Evolutionary conservation across 2,329 filamentous ascomycete genomes (phyloP).

Genomic region (Byssothecium circinans): DNA sequence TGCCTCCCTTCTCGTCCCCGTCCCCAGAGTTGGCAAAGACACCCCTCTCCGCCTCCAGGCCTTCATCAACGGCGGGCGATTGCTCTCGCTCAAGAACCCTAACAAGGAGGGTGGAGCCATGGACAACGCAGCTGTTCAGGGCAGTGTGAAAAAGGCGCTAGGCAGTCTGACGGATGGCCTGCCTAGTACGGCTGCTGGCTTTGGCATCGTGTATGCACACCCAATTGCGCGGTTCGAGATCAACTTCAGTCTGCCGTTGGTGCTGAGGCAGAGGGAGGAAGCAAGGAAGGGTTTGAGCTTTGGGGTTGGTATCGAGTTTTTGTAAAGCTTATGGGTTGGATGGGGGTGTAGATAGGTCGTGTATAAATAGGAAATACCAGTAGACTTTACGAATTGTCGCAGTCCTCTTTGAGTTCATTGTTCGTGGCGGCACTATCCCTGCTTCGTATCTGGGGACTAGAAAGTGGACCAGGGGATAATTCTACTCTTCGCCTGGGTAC

Average conservation of each 20-base stretch:
- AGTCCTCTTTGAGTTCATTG: too few relatives aligned
- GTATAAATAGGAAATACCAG: background rate
- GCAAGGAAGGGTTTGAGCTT: conserved; percentile 89
- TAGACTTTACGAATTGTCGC: background rate
- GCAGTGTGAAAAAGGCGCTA: conserved; percentile 64
- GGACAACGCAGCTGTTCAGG: conserved; percentile 54
- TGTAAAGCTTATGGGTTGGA: conserved; percentile 58
- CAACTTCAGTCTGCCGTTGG: conserved; percentile 88
- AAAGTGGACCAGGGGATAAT: too few relatives aligned
- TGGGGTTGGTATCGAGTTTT: conserved; percentile 93
- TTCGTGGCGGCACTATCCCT: too few relatives aligned
- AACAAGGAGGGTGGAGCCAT: conserved; percentile 49
- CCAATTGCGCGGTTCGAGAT: conserved; percentile 91
- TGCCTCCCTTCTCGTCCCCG: conserved; percentile 79
- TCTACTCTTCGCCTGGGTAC: too few relatives aligned
- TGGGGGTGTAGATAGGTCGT: background rate
- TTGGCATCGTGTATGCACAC: conserved; percentile 93
- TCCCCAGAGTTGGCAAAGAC: conserved; percentile 79
- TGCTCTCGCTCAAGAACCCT: conserved; percentile 69
- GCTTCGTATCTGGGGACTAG: too few relatives aligned
- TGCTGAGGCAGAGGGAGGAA: conserved; percentile 80
- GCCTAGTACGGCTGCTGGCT: conserved; percentile 82
- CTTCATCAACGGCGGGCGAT: conserved; percentile 86
- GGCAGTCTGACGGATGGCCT: conserved; percentile 71
- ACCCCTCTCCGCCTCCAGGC: conserved; percentile 84